Evolutionary conservation across 2,329 filamentous ascomycete genomes (phyloP).

Genomic region (Xylaria sp.): DNA sequence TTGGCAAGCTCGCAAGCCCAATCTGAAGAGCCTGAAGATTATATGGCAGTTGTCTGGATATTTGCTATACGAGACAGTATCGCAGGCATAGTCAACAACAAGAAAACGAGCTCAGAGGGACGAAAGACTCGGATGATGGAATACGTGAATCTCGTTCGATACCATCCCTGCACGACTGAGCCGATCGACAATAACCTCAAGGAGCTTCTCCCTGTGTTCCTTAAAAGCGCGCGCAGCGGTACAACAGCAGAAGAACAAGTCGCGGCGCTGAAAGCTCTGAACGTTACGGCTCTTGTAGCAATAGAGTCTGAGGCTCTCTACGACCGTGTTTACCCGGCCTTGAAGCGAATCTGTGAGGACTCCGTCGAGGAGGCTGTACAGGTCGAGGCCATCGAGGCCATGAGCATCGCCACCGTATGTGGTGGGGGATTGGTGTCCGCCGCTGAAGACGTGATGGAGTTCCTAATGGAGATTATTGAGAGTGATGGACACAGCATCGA

Average conservation of each 20-base stretch:
- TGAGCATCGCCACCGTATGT: constrained; percentile 74
- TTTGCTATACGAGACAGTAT: constrained; percentile 65
- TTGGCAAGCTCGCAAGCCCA: constrained; percentile 52
- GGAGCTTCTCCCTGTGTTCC: constrained; percentile 66
- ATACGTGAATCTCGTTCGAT: constrained; percentile 68
- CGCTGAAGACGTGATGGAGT: constrained; percentile 72
- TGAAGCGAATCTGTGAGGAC: constrained; percentile 68
- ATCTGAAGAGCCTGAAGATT: constrained; percentile 68
- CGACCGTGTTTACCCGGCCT: constrained; percentile 57
- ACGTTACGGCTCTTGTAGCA: constrained; percentile 70
- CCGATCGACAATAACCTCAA: constrained; percentile 60
- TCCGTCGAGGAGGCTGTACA: constrained; percentile 67
- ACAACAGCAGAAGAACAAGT: constrained; percentile 69
- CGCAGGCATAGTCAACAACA: constrained; percentile 71
- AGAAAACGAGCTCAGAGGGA: constrained; percentile 73
- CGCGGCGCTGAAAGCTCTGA: constrained; percentile 71
- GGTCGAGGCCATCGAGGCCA: constrained; percentile 70
- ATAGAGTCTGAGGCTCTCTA: constrained; percentile 68
- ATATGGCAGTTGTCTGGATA: constrained; percentile 60
- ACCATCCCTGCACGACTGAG: constrained; percentile 63
- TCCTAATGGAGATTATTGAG: constrained; percentile 75
- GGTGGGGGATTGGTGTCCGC: constrained; percentile 72
- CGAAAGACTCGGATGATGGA: constrained; percentile 66
- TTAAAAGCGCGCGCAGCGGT: constrained; percentile 71
- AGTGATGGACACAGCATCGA: constrained; percentile 75